Base-by-base conservation (phyloP, 2,329 filamentous ascomycete species). In the Beauveria sp. region DNA sequence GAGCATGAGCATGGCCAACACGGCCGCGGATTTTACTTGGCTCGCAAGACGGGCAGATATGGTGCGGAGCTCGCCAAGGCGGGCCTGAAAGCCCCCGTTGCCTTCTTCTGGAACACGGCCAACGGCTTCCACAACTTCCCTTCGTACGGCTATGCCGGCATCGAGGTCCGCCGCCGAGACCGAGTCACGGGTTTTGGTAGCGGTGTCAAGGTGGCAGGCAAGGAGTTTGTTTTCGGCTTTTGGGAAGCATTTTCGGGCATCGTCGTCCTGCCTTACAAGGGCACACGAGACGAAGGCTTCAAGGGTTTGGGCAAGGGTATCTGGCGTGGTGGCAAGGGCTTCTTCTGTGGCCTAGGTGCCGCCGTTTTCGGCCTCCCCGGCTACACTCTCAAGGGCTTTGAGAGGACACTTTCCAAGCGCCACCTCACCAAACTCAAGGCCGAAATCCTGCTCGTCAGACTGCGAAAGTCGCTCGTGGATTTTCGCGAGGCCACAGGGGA, bases 101-200 rank as follows among this genome's bases (percentile, higher is more conserved):
- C 89, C 62, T 83, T 91, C 60, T 85, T 87, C 10, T 74, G 90
- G 59, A 86, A 85, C 31, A 73, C 91, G 42, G 84, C 88, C 1
- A 87, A 87, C 69, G 88, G 88, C 0, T 90, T 90, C 65, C 88
- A 89, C 69, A 91, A 91, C 66, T 86, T 83, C 1, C 88, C 88
- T 0, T 86, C 85, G 54, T 76, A 91, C 3, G 89, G 69, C 6
- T 67, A 89, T 65, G 83, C 85, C 12, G 87, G 88, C 65, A 79
- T 84, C 3, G 85, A 82, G 22, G 88, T 91, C 0, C 78, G 86
- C 7, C 83, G 83, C 50, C 77, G 82, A 3, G 84, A 87, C 28
- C 85, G 85, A 62, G 85, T 91, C n/a, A 88, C 86, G 0, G 87
- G 85, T 24, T 72, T 90, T 46, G 81, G 83, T 50, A 88, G 67